phyloP scores from a whole-genome alignment of 768 basidiomycete species.

The Cantharellus anzutake region DNA sequence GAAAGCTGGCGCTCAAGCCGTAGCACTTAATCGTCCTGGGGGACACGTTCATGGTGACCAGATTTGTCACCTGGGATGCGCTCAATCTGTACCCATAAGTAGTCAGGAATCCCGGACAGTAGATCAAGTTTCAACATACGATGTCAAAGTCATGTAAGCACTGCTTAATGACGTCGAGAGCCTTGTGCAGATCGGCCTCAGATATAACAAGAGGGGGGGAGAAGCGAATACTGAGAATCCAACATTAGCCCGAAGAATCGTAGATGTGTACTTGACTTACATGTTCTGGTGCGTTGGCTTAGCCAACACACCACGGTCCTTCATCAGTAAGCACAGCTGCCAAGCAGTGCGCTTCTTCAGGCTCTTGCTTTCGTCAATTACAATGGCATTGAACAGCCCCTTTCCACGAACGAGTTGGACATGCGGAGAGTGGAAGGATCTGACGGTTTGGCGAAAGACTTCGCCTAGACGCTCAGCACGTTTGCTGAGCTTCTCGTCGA shows the following conservation, averaged over 20 bases:
- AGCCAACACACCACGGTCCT: slow-evolving; percentile 78
- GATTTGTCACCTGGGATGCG: too few relatives aligned
- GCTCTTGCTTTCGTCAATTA: slow-evolving; percentile 74
- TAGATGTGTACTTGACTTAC: slow-evolving; percentile 27
- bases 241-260: neutral
- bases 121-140: neutral
- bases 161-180: slow-evolving; percentile 55
- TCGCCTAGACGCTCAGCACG: slow-evolving; percentile 65
- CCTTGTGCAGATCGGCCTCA: slow-evolving; percentile 65
- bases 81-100: too few relatives aligned
- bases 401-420: slow-evolving; percentile 65
- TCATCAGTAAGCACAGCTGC: slow-evolving; percentile 86
- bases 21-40: too few relatives aligned
- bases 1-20: too few relatives aligned
- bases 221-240: slow-evolving; percentile 59
- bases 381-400: slow-evolving; percentile 83
- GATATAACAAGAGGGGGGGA: slow-evolving; percentile 89
- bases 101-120: too few relatives aligned
- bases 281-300: slow-evolving; percentile 94
- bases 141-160: slow-evolving; percentile 63
- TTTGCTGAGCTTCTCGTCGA: slow-evolving; percentile 68
- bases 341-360: slow-evolving; percentile 70
- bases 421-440: slow-evolving; percentile 44
- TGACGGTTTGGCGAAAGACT: slow-evolving; percentile 50
- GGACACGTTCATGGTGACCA: too few relatives aligned